Percentiles rank a stretch among this genome's conserved stretches.
Conservation (phyloP, 2,329 filamentous ascomycete genomes). For the Ophiognomonia clavigignenti-juglandacearum region DNA sequence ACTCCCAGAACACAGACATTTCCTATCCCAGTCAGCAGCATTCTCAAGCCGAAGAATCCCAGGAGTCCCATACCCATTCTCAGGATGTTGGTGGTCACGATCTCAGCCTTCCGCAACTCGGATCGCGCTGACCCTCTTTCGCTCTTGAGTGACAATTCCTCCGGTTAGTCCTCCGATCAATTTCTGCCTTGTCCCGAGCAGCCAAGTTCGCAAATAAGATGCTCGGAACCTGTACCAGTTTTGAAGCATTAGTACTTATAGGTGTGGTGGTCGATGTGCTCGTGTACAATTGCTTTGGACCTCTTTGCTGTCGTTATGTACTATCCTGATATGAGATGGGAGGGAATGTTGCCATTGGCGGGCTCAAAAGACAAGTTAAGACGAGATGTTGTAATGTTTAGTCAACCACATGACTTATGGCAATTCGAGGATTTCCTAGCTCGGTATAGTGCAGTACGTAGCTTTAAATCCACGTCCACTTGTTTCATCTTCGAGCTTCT, state of each 20-base stretch:
- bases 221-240: too few species aligned
- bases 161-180: too few species aligned
- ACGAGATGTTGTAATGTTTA: neutral
- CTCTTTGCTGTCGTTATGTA: too few species aligned
- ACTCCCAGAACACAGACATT: too few species aligned
- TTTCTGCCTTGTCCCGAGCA: too few species aligned
- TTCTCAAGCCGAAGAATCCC: slow-evolving; percentile 8
- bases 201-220: too few species aligned
- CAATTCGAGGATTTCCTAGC: neutral
- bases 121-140: neutral
- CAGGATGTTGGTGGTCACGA: slow-evolving; percentile 4
- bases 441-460: neutral
- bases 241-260: too few species aligned
- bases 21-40: too few species aligned
- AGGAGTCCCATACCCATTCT: slow-evolving; percentile 17
- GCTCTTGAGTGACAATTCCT: neutral
- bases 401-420: neutral
- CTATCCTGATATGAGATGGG: too few species aligned
- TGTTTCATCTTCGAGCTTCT: neutral
- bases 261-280: too few species aligned
- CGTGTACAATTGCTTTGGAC: too few species aligned
- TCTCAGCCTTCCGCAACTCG: neutral
- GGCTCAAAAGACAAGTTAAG: neutral
- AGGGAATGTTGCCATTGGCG: too few species aligned
- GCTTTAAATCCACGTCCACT: neutral